Evolutionary conservation across 495 filamentous ascomycete species (phyloP).

Genomic region (Aspergillus incahuasiensis): DNA sequence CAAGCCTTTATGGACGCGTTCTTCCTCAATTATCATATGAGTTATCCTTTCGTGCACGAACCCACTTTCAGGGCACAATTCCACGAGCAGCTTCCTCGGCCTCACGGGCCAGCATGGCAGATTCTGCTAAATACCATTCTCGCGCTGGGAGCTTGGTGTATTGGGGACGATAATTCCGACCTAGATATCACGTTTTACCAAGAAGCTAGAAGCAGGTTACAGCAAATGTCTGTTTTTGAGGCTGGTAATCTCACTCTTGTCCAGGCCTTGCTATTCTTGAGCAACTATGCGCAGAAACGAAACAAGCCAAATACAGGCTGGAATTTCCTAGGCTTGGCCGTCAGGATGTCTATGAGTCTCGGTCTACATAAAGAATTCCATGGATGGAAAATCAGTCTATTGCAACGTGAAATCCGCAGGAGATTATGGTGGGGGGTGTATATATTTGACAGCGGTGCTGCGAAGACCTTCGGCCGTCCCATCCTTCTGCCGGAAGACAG

Average conservation of each 20-base stretch:
- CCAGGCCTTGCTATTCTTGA: conserved; percentile 47
- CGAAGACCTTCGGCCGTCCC: conserved; percentile 45
- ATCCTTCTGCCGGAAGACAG: conserved; percentile 44
- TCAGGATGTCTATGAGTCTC: conserved; percentile 50
- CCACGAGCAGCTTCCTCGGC: conserved; percentile 45
- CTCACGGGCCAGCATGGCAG: conserved; percentile 47
- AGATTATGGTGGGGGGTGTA: conserved; percentile 47
- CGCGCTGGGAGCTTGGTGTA: conserved; percentile 49
- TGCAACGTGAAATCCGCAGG: conserved; percentile 43
- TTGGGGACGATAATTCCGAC: conserved; percentile 45
- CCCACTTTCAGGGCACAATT: conserved; percentile 52
- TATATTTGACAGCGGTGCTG: conserved; percentile 46
- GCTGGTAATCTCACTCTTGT: conserved; percentile 49
- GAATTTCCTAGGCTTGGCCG: conserved; percentile 49
- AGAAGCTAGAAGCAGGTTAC: conserved; percentile 39
- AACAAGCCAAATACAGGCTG: conserved; percentile 55
- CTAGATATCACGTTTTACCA: conserved; percentile 47
- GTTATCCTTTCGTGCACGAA: conserved; percentile 54
- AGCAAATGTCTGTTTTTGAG: conserved; percentile 46
- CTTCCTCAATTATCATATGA: conserved; percentile 49
- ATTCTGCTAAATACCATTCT: conserved; percentile 48
- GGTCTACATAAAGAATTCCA: conserved; percentile 54
- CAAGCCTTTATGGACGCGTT: conserved; percentile 49
- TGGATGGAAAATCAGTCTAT: conserved; percentile 49
- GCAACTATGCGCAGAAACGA: conserved; percentile 52